Base-by-base conservation (phyloP, 495 filamentous ascomycete species). In the Annulohypoxylon stygium region DNA sequence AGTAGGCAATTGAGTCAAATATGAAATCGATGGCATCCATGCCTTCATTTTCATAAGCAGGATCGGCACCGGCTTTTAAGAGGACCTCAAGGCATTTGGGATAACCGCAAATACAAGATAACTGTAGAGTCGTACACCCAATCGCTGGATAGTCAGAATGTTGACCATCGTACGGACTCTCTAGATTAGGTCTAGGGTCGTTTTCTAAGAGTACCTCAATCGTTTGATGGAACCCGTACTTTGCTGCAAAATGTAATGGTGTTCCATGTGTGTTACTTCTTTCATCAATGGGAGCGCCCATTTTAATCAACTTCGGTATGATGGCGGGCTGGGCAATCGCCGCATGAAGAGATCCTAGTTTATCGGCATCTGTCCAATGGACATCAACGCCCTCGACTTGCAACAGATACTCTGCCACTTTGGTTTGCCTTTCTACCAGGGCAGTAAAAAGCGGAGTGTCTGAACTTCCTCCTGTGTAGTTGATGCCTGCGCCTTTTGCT, bases 261-360 rank as follows among this genome's bases (percentile, higher is more conserved):
- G 74, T 73, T 36, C 70, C 70, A 11, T 67, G 33, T 30, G 30
- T 30, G 25, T n/a, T 18, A 25, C 41, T 26, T 11, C 4, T n/a
- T 20, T 6, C 10, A 47, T 73, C 41, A 3, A 69, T 33, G 43
- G 68, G 47, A n/a, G 39, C 64, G 23, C 61, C 70, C 20, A 34
- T 43, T 33, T 67, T 51, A 3, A 76, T 45, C 14, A 73, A 16
- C 18, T 70, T 47, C 5, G 14, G 36, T 11, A 65, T 59, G 12
- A 75, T 3, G 6, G 30, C 26, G 0, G 61, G 59, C 3, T 16
- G 53, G 33, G 37, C 8, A 18, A 62, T 65, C 16, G 51, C 50
- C n/a, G 51, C 65, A 26, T 69, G 65, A 39, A 78, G 75, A 5
- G 75, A 58, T 9, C 60, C 72, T 45, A 47, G 62, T 30, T 67